Base-by-base conservation (phyloP, 768 basidiomycete species). In the Rhodotorula graminis region DNA sequence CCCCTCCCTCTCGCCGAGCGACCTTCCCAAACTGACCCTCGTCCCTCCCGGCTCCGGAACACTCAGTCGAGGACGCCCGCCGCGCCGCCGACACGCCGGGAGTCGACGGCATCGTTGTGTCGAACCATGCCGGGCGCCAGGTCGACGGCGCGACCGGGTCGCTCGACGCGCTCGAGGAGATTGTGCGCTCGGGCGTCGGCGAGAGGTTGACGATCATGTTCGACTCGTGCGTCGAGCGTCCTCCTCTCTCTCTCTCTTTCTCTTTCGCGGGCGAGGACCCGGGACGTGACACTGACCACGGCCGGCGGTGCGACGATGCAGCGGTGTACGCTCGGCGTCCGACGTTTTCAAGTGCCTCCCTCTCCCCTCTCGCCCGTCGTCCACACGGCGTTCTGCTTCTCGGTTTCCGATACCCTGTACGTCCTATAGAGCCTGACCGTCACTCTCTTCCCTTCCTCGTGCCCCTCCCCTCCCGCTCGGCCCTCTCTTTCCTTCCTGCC, bases 81-180 rank as follows among this genome's bases (percentile, higher is more conserved):
- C 86, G 84, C 76, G 88, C 89, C 0, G 78, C 90, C 23, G 86
- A 89, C 29, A 86, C 84, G 21, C 44, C 49, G 1, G 86, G 88
- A 1, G 83, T 87, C 23, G 85, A 91, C 67, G 90, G 57, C 42
- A 60, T 60, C 44, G 59, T 65, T 61, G 88, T 92, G 25, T 90
- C 89, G 18, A 93, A 91, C 77, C 90, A 92, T 77, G 86, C 85
- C 11, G 61, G 55, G 1, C 79, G 86, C 37, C 86, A 87, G 77
- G 84, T 87, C 52, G 92, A 94, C 79, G 91, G 91, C 9, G 88
- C 88, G 6, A 86, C 92, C 31, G 85, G 88, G 0, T 87, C 91
- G 1, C 82, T 92, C 23, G 86, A 86, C 73, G 89, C 90, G 14
- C 85, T 92, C 23, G 87, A 88, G 69, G 82, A 81, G 58, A 88